A percentile compares a stretch with the other conserved stretches of the same genome.
phyloP scores from a whole-genome alignment of 805 yeast genomes.

The Metschnikowia borealis region DNA sequence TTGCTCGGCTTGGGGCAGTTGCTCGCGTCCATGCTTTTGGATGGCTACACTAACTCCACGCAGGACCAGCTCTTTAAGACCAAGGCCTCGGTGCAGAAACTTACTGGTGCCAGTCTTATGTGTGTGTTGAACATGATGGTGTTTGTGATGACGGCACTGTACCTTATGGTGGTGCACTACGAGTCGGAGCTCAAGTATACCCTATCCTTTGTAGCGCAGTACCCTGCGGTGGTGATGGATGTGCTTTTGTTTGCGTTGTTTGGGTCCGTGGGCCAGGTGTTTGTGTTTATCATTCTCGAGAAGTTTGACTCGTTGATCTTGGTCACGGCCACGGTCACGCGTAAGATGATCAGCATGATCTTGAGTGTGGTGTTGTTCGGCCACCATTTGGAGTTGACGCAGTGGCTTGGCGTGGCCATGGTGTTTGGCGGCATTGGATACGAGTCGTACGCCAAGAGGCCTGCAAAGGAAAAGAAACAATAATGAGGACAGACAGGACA shows the following conservation, averaged over 20 bases:
- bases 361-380: slow-evolving; percentile 83
- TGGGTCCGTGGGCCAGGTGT: slow-evolving; percentile 93
- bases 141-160: slow-evolving; percentile 44
- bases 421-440: slow-evolving; percentile 85
- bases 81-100: slow-evolving; percentile 14
- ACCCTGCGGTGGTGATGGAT: slow-evolving; percentile 57
- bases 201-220: slow-evolving; percentile 41
- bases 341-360: slow-evolving; percentile 95
- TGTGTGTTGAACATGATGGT: slow-evolving; percentile 52
- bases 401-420: slow-evolving; percentile 73
- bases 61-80: slow-evolving; percentile 78
- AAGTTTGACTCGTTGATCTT: slow-evolving; percentile 79
- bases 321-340: slow-evolving; percentile 91
- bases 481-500: background rate
- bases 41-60: slow-evolving; percentile 89
- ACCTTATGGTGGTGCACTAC: slow-evolving; percentile 41
- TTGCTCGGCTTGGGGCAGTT: slow-evolving; percentile 60
- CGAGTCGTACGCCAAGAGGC: slow-evolving; percentile 52
- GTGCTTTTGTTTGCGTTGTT: slow-evolving; percentile 64
- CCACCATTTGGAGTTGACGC: slow-evolving; percentile 58
- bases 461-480: too few species aligned
- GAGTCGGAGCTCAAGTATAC: slow-evolving; percentile 48
- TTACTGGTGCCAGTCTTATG: slow-evolving; percentile 90
- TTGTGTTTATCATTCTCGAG: slow-evolving; percentile 80
- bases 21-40: slow-evolving; percentile 63